Conservation (phyloP, 176 grass and related monocot genomes). For the Eragrostis curvula region DNA sequence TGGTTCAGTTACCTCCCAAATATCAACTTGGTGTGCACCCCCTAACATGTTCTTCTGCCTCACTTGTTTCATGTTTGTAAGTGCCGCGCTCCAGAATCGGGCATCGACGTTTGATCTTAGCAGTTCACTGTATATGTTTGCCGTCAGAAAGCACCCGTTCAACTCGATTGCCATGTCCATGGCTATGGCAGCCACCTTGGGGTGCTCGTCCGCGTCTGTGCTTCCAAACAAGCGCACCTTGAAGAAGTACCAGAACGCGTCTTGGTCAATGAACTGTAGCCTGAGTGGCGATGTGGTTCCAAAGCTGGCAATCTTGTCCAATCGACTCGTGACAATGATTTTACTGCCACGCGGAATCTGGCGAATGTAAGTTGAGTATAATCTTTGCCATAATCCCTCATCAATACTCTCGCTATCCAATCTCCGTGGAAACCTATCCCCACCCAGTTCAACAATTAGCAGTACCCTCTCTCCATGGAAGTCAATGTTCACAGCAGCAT, state of each 20-base stretch:
- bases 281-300: slow-evolving; percentile 9
- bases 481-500: not conserved
- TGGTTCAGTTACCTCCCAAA: too few relatives aligned
- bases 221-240: slow-evolving; percentile 21
- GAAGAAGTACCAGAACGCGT: slow-evolving; percentile 33
- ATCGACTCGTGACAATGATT: slow-evolving; percentile 15
- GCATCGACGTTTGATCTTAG: slow-evolving; percentile 17
- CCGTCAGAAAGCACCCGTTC: not conserved
- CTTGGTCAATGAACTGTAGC: not conserved
- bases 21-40: too few relatives aligned
- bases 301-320: not conserved
- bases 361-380: not conserved
- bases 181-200: slow-evolving; percentile 14
- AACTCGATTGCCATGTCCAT: not conserved
- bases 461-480: not conserved
- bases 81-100: not conserved
- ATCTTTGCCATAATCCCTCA: not conserved
- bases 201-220: not conserved
- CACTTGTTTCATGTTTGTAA: not conserved
- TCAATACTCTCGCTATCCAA: not conserved
- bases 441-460: slow-evolving; percentile 4
- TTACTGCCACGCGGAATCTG: slow-evolving; percentile 8
- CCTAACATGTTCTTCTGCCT: not conserved
- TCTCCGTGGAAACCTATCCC: not conserved
- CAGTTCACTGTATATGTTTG: not conserved